Base-by-base conservation (phyloP, 192 early-diverging fungal genomes). In the Rhizoclosmatium sp. region DNA sequence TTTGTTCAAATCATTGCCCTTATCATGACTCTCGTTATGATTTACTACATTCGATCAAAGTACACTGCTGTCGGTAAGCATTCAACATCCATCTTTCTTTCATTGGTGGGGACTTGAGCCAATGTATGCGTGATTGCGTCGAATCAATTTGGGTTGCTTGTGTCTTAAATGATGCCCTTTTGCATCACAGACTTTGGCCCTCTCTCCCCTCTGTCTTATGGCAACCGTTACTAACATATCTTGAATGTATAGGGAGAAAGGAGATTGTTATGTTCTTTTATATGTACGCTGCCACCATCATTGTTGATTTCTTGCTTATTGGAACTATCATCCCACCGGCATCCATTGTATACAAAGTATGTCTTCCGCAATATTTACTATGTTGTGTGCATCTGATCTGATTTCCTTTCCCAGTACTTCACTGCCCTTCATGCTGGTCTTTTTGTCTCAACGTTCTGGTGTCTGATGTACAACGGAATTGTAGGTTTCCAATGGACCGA, bases 221-320 rank as follows among this genome's bases (percentile, higher is more conserved):
- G 31, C 31, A 31, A 31, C 31, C 31, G 31, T 31, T 31, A 31
- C 31, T 31, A 31, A 31, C 31, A 31, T 31, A 31, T 31, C 31
- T 31, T 31, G 31, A 31, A 31, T 49, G 5, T 42, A 61, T 83
- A 94, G 93, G 96, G 60, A 96, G 98, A 72, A 96, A 96, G 87
- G 98, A 98, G 87, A 98, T 98, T 83, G 94, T 97, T 69, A 92
- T 98, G 92, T 97, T 98, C 84, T 99, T 98, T 84, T 99, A 98
- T 83, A 84, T 98, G 66, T 99, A 98, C 86, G 92, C 94, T 81
- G 66, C 94, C 46, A 90, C 92, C 75, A 93, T 90, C 51, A 82
- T 97, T 59, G 80, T 98, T 62, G 98, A 99, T 83, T 92, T 99
- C 84, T 80, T 98, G 21, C 90, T 95, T 66, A 90, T 97, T 66